phyloP scores from a whole-genome alignment of 768 basidiomycete species.

The Auriscalpium microsporum region DNA sequence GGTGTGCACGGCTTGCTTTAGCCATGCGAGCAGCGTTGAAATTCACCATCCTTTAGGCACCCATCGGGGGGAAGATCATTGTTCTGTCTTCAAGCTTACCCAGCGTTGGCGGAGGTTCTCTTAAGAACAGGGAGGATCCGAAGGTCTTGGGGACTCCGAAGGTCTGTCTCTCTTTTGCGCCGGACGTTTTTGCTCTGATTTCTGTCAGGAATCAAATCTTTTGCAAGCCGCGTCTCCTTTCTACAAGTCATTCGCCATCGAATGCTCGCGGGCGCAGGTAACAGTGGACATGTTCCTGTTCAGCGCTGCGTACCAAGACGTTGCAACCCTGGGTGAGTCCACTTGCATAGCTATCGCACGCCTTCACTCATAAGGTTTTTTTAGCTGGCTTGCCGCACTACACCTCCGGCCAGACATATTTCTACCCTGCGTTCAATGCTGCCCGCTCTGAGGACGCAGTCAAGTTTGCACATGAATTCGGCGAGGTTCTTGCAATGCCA shows the following conservation, averaged over 20 bases:
- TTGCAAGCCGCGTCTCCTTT: constrained; percentile 91
- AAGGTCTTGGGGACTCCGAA: constrained; percentile 94
- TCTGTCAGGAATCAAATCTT: constrained; percentile 71
- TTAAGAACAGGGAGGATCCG: constrained; percentile 95
- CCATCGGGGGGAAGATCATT: constrained; percentile 92
- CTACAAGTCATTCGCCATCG: constrained; percentile 98
- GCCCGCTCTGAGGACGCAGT: constrained; percentile 89
- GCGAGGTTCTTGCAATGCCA: constrained; percentile 84
- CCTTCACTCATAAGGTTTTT: not conserved
- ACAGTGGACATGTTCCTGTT: constrained; percentile 99
- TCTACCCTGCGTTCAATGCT: constrained; percentile 98
- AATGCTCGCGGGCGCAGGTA: constrained; percentile 93
- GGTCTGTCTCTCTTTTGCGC: constrained; percentile 30
- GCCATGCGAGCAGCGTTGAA: not conserved
- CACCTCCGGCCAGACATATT: constrained; percentile 96
- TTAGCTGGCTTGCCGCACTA: constrained; percentile 90
- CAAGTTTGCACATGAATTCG: constrained; percentile 98
- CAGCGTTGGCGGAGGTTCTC: constrained; percentile 77
- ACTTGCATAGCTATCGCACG: not conserved
- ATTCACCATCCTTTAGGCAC: constrained; percentile 39
- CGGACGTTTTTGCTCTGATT: not conserved
- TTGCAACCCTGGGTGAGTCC: constrained; percentile 75
- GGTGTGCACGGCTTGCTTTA: constrained; percentile 32
- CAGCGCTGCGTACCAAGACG: constrained; percentile 88
- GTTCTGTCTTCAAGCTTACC: constrained; percentile 83